A percentile compares a stretch with the other conserved stretches of the same genome.
These are phyloP conservation scores for Micractinium conductrix DNA, from an alignment of 139 green algal species.

Conservation along the genomic window DNA sequence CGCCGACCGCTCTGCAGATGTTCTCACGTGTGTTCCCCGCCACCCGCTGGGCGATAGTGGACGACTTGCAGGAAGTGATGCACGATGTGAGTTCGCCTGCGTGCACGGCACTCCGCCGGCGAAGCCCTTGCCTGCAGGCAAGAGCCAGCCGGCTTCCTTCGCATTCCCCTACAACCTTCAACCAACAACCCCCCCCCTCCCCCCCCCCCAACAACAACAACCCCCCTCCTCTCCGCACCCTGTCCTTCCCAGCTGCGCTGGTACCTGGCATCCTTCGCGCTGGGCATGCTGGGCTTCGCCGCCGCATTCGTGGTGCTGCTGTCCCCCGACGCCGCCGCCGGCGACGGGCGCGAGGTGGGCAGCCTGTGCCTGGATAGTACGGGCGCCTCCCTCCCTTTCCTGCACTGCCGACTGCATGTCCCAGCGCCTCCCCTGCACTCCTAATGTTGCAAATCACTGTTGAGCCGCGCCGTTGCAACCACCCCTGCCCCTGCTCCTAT, in stretches of 20 bases:
- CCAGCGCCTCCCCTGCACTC: too few relatives aligned
- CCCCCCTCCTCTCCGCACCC: neutral
- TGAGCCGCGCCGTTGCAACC: too few relatives aligned
- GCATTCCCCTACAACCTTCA: too few relatives aligned
- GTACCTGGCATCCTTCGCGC: neutral
- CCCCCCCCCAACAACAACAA: neutral
- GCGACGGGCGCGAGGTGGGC: neutral
- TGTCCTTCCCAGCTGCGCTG: neutral
- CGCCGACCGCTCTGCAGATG: constrained; percentile 33
- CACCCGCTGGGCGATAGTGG: constrained; percentile 54
- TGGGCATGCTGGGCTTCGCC: constrained; percentile 11
- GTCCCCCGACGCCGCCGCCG: neutral
- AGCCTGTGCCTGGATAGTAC: too few relatives aligned
- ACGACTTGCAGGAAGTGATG: constrained; percentile 15
- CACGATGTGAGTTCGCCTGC: neutral
- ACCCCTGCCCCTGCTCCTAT: neutral
- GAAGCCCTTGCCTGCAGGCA: neutral
- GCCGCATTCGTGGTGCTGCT: constrained; percentile 21
- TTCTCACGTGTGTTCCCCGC: constrained; percentile 47
- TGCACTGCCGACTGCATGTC: neutral
- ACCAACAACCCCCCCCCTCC: neutral
- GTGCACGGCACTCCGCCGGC: neutral
- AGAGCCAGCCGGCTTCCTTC: neutral
- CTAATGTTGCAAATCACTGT: too few relatives aligned
- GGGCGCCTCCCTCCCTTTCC: too few relatives aligned